Evolutionary conservation across 176 grass and related monocot genomes (phyloP).

Genomic region (Carex cristatella): DNA sequence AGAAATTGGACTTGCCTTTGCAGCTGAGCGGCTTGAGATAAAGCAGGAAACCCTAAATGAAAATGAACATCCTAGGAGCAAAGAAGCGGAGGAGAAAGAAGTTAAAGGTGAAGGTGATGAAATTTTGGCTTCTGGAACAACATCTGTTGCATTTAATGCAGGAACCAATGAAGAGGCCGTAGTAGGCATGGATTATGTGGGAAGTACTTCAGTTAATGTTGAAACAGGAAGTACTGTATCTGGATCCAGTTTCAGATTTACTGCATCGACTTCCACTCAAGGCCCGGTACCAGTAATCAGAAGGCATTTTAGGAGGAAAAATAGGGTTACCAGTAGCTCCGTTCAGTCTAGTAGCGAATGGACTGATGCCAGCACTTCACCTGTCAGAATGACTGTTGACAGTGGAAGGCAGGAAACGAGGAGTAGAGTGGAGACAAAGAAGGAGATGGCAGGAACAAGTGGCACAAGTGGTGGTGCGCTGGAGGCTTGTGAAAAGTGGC

Average conservation of each 20-base stretch:
- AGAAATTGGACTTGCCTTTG: slow-evolving; percentile 43
- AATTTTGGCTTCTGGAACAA: slow-evolving; percentile 26
- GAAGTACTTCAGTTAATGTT: background rate
- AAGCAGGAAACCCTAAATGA: slow-evolving; percentile 28
- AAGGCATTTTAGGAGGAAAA: slow-evolving; percentile 62
- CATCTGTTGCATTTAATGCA: slow-evolving; percentile 30
- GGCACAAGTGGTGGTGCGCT: slow-evolving; percentile 28
- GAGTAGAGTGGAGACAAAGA: slow-evolving; percentile 24
- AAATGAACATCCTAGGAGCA: background rate
- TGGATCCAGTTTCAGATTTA: slow-evolving; percentile 13
- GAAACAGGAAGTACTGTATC: background rate
- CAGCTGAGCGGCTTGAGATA: slow-evolving; percentile 49
- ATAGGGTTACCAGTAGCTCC: slow-evolving; percentile 30
- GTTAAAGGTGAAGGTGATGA: slow-evolving; percentile 21
- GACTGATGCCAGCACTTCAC: slow-evolving; percentile 29
- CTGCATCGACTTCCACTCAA: slow-evolving; percentile 23
- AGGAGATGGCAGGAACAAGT: slow-evolving; percentile 23
- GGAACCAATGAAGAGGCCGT: slow-evolving; percentile 8
- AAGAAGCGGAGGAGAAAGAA: slow-evolving; percentile 26
- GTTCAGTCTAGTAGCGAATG: slow-evolving; percentile 27
- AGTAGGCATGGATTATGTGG: slow-evolving; percentile 17
- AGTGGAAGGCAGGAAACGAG: slow-evolving; percentile 21
- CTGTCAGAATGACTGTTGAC: slow-evolving; percentile 17
- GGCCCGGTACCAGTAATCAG: slow-evolving; percentile 22
- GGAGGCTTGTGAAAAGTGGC: slow-evolving; percentile 81